Conservation (phyloP, 2,329 filamentous ascomycete genomes). For the Nemania serpens region DNA sequence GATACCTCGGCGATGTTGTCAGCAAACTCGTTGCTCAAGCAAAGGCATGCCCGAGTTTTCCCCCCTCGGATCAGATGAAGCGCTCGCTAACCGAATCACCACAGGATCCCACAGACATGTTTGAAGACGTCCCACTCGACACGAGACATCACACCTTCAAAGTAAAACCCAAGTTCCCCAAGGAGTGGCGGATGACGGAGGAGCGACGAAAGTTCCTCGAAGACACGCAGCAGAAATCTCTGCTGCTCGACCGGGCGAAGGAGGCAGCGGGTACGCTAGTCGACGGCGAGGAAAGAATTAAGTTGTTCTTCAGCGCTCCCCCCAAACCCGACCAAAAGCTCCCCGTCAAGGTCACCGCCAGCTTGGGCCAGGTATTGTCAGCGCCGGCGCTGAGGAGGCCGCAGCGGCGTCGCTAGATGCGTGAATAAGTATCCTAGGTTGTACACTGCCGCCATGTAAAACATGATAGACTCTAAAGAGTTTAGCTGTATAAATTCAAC, state of each 20-base stretch:
- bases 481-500: slow-evolving; percentile 18
- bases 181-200: slow-evolving; percentile 79
- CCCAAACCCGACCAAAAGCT: no score
- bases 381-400: neutral
- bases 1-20: slow-evolving; percentile 83
- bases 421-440: slow-evolving; percentile 3
- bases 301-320: slow-evolving; percentile 41
- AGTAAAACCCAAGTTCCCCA: slow-evolving; percentile 72
- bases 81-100: slow-evolving; percentile 17
- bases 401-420: slow-evolving; percentile 10
- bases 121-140: slow-evolving; percentile 88
- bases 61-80: neutral
- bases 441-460: slow-evolving; percentile 25
- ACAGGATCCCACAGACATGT: slow-evolving; percentile 75
- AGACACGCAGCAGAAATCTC: slow-evolving; percentile 57
- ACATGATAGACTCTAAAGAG: slow-evolving; percentile 7
- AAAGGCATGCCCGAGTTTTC: slow-evolving; percentile 49
- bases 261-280: slow-evolving; percentile 60
- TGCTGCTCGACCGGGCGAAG: slow-evolving; percentile 59
- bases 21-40: slow-evolving; percentile 74
- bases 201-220: slow-evolving; percentile 69
- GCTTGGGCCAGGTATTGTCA: neutral
- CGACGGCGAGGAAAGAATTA: slow-evolving; percentile 58
- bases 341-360: neutral
- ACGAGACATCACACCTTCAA: slow-evolving; percentile 80